These are phyloP conservation scores for Parmelia sp. DNA, from an alignment of 495 filamentous ascomycete species.

Conservation along the genomic window DNA sequence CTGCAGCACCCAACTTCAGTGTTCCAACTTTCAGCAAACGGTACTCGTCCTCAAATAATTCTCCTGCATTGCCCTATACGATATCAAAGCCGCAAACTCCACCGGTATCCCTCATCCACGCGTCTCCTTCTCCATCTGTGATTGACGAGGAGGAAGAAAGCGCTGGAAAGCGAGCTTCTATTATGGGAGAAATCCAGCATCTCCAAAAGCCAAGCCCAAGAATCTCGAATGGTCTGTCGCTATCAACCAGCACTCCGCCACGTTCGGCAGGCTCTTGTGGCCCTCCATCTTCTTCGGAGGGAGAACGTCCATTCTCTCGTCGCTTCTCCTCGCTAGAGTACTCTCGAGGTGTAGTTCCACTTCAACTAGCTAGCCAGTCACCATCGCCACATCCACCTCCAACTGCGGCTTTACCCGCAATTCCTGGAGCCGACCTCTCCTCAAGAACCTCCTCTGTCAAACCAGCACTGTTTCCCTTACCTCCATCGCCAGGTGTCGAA, in stretches of 20 bases:
- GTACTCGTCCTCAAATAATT: slow-evolving; percentile 19
- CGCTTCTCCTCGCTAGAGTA: slow-evolving; percentile 27
- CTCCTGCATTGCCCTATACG: slow-evolving; percentile 9
- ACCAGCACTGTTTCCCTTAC: slow-evolving; percentile 7
- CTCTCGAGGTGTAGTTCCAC: slow-evolving; percentile 23
- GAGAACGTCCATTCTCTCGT: slow-evolving; percentile 15
- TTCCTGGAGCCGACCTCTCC: slow-evolving; percentile 15
- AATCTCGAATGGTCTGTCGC: background rate
- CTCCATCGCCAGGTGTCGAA: background rate
- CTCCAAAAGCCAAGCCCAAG: background rate
- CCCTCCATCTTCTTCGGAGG: slow-evolving; percentile 8
- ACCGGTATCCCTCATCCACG: slow-evolving; percentile 7
- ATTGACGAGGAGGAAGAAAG: slow-evolving; percentile 2
- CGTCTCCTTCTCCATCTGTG: slow-evolving; percentile 15
- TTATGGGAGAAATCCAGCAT: background rate
- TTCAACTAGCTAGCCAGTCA: slow-evolving; percentile 11
- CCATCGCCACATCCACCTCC: slow-evolving; percentile 27
- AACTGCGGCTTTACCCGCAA: slow-evolving; percentile 19
- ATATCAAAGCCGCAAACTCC: slow-evolving; percentile 6
- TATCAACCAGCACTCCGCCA: slow-evolving; percentile 7
- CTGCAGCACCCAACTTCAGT: slow-evolving; percentile 45
- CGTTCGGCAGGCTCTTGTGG: slow-evolving; percentile 14
- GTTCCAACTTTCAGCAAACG: slow-evolving; percentile 44
- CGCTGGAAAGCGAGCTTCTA: background rate
- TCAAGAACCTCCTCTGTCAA: slow-evolving; percentile 12